Conservation (phyloP, 768 basidiomycete genomes). For the Suillus subluteus region DNA sequence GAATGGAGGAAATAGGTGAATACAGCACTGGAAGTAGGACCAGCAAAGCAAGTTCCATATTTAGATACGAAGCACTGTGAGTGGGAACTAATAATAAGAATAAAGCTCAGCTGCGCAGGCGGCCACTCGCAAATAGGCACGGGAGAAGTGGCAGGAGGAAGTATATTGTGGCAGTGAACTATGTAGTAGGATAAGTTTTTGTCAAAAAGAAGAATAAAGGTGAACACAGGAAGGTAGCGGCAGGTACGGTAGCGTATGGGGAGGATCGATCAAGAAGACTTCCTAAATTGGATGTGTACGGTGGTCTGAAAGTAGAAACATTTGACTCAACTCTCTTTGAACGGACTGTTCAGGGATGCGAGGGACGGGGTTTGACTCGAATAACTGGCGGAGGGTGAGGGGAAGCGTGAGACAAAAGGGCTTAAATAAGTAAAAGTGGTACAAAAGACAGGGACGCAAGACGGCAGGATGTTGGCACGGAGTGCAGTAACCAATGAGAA, state of each 20-base stretch:
- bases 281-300: neutral
- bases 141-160: neutral
- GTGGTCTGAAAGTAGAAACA: neutral
- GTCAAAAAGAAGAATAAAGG: constrained; percentile 2
- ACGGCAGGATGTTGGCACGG: constrained; percentile 8
- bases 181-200: neutral
- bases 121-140: constrained; percentile 8
- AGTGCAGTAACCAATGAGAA: neutral
- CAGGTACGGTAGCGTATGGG: neutral
- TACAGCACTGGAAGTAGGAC: neutral
- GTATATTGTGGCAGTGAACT: neutral
- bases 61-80: constrained; percentile 13
- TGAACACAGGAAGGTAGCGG: neutral
- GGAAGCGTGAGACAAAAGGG: constrained; percentile 10
- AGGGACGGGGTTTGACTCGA: constrained; percentile 5
- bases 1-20: neutral
- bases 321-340: neutral
- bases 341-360: constrained; percentile 3
- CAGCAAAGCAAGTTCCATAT: constrained; percentile 13
- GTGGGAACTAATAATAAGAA: constrained; percentile 5
- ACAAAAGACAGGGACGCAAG: neutral
- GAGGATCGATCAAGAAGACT: neutral
- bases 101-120: constrained; percentile 14
- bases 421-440: constrained; percentile 3
- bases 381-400: constrained; percentile 10